A percentile compares a stretch with the other conserved stretches of the same genome.
Conservation (phyloP, 805 yeast species). For the Lipomyces spencermartinsiae region DNA sequence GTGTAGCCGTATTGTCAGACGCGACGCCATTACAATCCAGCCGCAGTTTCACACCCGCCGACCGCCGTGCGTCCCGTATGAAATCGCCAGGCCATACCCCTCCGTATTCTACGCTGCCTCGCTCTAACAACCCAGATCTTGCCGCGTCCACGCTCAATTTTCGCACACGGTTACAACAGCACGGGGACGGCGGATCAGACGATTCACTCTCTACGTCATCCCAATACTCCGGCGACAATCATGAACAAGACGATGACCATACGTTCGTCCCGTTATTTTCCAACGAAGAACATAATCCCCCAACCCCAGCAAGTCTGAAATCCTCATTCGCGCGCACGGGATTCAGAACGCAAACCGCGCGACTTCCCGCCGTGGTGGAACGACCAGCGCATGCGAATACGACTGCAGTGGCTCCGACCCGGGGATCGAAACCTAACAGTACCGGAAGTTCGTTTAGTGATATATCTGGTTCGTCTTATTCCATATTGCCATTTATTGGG, state of each 20-base stretch:
- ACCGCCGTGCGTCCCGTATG: neutral
- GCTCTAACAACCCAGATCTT: constrained; percentile 8
- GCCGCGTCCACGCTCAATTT: constrained; percentile 13
- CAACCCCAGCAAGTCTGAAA: neutral
- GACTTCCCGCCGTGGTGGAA: neutral
- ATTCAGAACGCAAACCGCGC: constrained; percentile 1
- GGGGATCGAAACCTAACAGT: constrained; percentile 15
- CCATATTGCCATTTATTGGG: neutral
- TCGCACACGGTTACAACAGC: neutral
- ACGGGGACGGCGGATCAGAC: neutral
- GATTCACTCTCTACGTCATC: neutral
- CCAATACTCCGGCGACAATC: constrained; percentile 18
- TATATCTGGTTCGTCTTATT: constrained; percentile 16
- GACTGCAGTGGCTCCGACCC: constrained; percentile 7
- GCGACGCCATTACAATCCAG: neutral
- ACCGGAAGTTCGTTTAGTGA: constrained; percentile 36
- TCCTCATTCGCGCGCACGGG: constrained; percentile 1
- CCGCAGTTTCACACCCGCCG: neutral
- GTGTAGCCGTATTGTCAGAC: neutral
- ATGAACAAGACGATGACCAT: neutral
- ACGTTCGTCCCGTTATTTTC: constrained; percentile 11
- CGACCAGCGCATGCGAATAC: neutral
- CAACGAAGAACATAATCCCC: neutral
- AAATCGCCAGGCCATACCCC: neutral
- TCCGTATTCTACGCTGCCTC: neutral